phyloP scores from a whole-genome alignment of 2,329 filamentous ascomycete genomes.

The Hypoxylon sp. region DNA sequence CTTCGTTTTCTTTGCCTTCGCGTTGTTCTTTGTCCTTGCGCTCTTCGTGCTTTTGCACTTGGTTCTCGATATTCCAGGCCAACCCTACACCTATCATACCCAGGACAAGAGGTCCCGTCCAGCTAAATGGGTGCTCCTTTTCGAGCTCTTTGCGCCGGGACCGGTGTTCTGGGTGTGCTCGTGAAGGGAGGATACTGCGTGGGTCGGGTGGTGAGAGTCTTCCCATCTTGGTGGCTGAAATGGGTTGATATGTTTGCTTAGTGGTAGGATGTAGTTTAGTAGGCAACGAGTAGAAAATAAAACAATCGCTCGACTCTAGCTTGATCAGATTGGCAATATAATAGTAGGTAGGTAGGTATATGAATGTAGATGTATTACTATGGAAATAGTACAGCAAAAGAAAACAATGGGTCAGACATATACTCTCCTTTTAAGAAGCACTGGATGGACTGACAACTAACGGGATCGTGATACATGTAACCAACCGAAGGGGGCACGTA shows the following conservation, averaged over 20 bases:
- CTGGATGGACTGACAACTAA: neutral
- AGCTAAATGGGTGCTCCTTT: constrained; percentile 53
- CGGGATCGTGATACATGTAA: constrained; percentile 24
- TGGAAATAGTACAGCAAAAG: neutral
- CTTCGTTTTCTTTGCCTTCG: constrained; percentile 35
- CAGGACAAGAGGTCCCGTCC: constrained; percentile 46
- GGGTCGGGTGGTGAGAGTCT: constrained; percentile 30
- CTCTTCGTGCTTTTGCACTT: constrained; percentile 48
- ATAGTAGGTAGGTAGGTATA: neutral
- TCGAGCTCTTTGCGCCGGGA: constrained; percentile 50
- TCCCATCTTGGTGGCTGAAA: constrained; percentile 24
- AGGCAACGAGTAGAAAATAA: neutral
- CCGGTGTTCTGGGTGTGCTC: constrained; percentile 51
- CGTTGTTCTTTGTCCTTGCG: constrained; percentile 43
- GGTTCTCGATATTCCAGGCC: constrained; percentile 53
- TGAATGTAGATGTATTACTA: neutral
- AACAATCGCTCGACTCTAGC: neutral
- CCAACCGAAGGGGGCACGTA: constrained; percentile 2
- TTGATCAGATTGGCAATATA: neutral
- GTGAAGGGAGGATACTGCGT: constrained; percentile 45
- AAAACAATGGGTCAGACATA: no score
- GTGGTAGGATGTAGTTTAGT: no score
- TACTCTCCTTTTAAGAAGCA: no score
- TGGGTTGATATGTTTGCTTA: no score
- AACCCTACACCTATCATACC: constrained; percentile 49